phyloP scores from a whole-genome alignment of 768 basidiomycete genomes.

The Auricularia sp. region DNA sequence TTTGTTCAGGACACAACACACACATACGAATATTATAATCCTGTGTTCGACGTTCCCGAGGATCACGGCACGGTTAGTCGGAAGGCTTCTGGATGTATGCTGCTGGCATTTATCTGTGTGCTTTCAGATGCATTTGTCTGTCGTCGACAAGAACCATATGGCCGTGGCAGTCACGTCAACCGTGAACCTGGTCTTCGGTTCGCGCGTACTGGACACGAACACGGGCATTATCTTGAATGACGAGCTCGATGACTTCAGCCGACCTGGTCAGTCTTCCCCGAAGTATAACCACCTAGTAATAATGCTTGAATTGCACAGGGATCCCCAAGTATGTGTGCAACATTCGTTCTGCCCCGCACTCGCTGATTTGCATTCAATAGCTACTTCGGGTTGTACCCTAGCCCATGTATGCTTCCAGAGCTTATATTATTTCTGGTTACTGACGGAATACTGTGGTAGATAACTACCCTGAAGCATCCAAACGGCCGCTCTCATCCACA shows the following conservation, averaged over 20 bases:
- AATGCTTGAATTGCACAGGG: slow-evolving; percentile 14
- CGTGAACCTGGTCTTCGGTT: slow-evolving; percentile 85
- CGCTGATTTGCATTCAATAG: not conserved
- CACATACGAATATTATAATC: slow-evolving; percentile 70
- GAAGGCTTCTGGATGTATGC: not conserved
- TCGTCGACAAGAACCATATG: slow-evolving; percentile 78
- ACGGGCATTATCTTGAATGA: slow-evolving; percentile 89
- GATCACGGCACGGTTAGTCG: slow-evolving; percentile 80
- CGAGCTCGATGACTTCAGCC: slow-evolving; percentile 92
- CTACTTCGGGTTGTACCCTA: slow-evolving; percentile 71
- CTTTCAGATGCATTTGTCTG: slow-evolving; percentile 72
- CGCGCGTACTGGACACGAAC: slow-evolving; percentile 71
- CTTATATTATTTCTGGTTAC: not conserved
- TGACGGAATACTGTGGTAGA: slow-evolving; percentile 30
- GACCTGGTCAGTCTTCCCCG: slow-evolving; percentile 34
- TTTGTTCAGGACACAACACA: slow-evolving; percentile 65
- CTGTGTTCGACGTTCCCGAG: slow-evolving; percentile 61
- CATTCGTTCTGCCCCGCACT: not conserved
- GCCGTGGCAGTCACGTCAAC: slow-evolving; percentile 82
- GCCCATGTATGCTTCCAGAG: slow-evolving; percentile 52
- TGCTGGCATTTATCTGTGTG: not conserved
- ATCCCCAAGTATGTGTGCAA: slow-evolving; percentile 39
- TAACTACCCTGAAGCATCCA: slow-evolving; percentile 82
- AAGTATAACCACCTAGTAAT: no score
- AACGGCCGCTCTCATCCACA: slow-evolving; percentile 85